Evolutionary conservation across 106 monocot genomes (phyloP), one percentile per base, ranked within the genome.

Genomic region (Gastrodia elata): DNA sequence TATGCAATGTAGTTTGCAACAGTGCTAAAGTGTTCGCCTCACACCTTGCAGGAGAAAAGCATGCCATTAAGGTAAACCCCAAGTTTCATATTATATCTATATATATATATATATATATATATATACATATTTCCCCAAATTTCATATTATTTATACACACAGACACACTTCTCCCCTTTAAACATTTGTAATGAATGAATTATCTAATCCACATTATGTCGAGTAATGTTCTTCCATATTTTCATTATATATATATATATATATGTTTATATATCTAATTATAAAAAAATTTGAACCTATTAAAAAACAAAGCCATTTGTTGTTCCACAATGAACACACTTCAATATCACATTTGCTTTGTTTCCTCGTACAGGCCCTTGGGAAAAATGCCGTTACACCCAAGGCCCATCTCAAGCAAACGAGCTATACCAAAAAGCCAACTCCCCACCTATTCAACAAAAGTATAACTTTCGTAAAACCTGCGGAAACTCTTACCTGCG

Each of bases 1-100:
- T 80, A 5, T 90, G 90, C 71, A 90, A 87, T 64, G 74, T 93
- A 35, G 93, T 85, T 4, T 77, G 80, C 77, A 90, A 87, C 69
- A 82, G 82, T 27, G 68, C 80, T 27, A 58, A 41, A 8, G 93
- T 90, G 0, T 82, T 80, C 8, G 41, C 73, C 18, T 77, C 38
- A 30, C 90, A 90, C 70, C 27, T 87, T 25, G 67, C 59, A 3
- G 87, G 93, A 6, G 65, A 83, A 39, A 77, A 81, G 55, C 81
- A 81, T 35, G 22, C 3, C 11, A 35, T 67, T 37, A 67, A 67
- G 67, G 67, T 67, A 67, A 67, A 32, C 2, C 32, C 10, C 1
- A 27, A 61, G 32, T 32, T 61, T 61, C 59, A 27, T 59, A 27
- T 61, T 61, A 61, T 24, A 30, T 61, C 0, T 5, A 11, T n/a